Conservation (phyloP, 1,284 basidiomycete genomes). For the Irpex rosettiformis region DNA sequence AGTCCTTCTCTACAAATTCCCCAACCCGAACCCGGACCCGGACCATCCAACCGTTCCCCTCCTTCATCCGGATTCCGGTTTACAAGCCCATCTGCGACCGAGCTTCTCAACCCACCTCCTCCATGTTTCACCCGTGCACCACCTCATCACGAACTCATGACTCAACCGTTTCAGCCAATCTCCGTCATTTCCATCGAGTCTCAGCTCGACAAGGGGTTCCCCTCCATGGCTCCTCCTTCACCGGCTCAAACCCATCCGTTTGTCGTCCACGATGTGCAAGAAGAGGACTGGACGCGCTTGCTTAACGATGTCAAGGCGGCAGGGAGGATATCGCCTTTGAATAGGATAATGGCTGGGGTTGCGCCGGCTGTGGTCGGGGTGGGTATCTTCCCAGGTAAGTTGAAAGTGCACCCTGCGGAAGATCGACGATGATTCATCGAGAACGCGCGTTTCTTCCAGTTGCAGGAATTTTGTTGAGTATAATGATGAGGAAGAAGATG, state of each 20-base stretch:
- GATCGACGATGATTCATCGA: no score
- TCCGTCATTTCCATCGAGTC: constrained; percentile 13
- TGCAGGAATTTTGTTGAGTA: neutral
- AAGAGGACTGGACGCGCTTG: constrained; percentile 21
- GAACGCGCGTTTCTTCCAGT: no score
- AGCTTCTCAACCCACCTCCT: constrained; percentile 4
- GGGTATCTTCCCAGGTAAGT: neutral
- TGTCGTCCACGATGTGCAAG: constrained; percentile 19
- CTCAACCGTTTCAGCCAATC: constrained; percentile 16
- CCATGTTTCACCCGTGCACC: constrained; percentile 9
- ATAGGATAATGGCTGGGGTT: neutral
- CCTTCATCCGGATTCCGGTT: no score
- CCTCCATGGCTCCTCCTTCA: constrained; percentile 15
- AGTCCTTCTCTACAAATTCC: no score
- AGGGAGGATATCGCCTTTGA: neutral
- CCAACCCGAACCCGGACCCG: no score
- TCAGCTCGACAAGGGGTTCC: constrained; percentile 19
- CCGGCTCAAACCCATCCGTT: constrained; percentile 20
- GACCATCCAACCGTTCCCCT: no score
- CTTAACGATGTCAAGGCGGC: constrained; percentile 15
- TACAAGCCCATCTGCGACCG: neutral
- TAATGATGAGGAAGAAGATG: neutral
- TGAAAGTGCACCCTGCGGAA: no score
- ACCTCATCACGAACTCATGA: constrained; percentile 8
- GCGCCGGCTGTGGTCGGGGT: neutral